Percentiles rank a stretch among this genome's conserved stretches.
These are phyloP conservation scores for Alternaria postmessia DNA, from an alignment of 2,329 filamentous ascomycete genomes.

Conservation along the genomic window DNA sequence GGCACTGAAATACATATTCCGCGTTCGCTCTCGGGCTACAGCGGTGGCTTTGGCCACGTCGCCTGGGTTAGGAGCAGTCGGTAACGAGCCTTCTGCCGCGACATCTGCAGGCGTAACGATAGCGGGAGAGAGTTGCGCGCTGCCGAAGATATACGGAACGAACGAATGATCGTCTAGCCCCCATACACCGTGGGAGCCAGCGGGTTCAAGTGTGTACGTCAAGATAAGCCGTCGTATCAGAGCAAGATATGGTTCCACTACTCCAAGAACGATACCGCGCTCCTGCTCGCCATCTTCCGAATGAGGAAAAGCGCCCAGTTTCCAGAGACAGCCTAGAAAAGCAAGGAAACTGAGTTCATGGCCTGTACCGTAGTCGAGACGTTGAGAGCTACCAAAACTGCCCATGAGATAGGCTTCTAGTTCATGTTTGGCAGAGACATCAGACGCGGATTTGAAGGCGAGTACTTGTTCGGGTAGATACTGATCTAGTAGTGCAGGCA, in stretches of 20 bases:
- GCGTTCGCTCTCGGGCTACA: slow-evolving; percentile 52
- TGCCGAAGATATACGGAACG: slow-evolving; percentile 92
- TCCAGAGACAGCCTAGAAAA: slow-evolving; percentile 90
- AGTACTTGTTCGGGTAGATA: slow-evolving; percentile 63
- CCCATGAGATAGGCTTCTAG: slow-evolving; percentile 82
- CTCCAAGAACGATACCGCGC: slow-evolving; percentile 79
- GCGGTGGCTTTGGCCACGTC: slow-evolving; percentile 63
- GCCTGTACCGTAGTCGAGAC: slow-evolving; percentile 94
- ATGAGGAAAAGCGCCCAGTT: slow-evolving; percentile 79
- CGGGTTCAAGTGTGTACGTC: slow-evolving; percentile 92
- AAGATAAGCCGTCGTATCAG: slow-evolving; percentile 84
- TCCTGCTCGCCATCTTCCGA: slow-evolving; percentile 67
- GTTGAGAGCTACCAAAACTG: slow-evolving; percentile 84
- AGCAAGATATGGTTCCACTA: slow-evolving; percentile 85
- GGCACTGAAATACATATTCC: slow-evolving; percentile 87
- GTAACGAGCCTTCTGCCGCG: slow-evolving; percentile 80
- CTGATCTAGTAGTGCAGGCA: slow-evolving; percentile 64
- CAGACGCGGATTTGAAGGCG: slow-evolving; percentile 36
- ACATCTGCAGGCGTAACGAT: slow-evolving; percentile 66
- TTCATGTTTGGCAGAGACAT: slow-evolving; percentile 67
- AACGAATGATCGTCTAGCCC: slow-evolving; percentile 98
- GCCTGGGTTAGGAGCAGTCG: slow-evolving; percentile 71
- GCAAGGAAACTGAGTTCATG: slow-evolving; percentile 96
- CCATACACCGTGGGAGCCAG: slow-evolving; percentile 97
- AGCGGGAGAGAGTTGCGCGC: slow-evolving; percentile 83